phyloP scores from a whole-genome alignment of 2,329 filamentous ascomycete genomes.

The Immersiporthe knoxdaviesiana region DNA sequence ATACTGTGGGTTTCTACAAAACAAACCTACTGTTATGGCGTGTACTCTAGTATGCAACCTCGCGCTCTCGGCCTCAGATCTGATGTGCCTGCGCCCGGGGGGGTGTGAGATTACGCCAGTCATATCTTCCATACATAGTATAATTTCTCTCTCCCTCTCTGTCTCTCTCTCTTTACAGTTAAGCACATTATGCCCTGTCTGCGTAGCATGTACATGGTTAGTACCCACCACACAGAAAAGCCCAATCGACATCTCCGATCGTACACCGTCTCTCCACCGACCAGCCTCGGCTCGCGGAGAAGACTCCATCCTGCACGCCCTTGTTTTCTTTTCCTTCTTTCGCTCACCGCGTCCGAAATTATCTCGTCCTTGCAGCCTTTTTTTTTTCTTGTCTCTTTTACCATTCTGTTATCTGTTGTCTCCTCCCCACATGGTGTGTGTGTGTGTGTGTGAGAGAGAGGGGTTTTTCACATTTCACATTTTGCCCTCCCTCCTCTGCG shows the following conservation, averaged over 20 bases:
- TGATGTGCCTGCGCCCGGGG: neutral
- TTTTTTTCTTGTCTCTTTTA: neutral
- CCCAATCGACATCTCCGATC: neutral
- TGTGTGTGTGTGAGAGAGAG: neutral
- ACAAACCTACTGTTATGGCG: neutral
- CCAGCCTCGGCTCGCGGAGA: neutral
- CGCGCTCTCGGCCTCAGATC: constrained; percentile 8
- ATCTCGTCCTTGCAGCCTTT: constrained; percentile 1
- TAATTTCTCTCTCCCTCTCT: neutral
- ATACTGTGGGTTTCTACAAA: neutral
- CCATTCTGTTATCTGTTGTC: neutral
- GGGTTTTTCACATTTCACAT: constrained; percentile 1
- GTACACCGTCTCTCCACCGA: constrained; percentile 1
- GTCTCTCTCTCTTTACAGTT: neutral
- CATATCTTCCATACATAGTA: neutral
- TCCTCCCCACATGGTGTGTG: neutral
- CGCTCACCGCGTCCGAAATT: neutral
- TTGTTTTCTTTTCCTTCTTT: neutral
- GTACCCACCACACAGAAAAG: neutral
- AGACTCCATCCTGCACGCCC: neutral
- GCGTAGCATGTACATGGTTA: neutral
- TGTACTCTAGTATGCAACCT: neutral
- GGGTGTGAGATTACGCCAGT: neutral
- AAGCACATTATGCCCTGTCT: neutral
- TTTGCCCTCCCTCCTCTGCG: neutral